A percentile compares a stretch with the other conserved stretches of the same genome.
These are phyloP conservation scores for Russula virescens DNA, from an alignment of 768 basidiomycete species.

Conservation along the genomic window DNA sequence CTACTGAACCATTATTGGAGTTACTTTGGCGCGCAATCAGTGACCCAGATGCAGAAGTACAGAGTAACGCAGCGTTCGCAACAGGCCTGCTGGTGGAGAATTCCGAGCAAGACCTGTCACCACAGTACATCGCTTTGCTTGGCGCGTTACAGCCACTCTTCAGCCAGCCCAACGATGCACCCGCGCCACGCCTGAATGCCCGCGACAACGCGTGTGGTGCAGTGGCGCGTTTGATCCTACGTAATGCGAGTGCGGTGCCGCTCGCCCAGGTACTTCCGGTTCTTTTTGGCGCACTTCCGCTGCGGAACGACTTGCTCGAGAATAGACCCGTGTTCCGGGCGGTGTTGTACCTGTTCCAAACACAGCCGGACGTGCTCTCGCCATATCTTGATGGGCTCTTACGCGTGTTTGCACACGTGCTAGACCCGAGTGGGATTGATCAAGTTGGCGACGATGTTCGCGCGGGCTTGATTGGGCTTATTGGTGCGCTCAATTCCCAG, in stretches of 20 bases:
- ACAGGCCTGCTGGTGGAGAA: slow-evolving; percentile 87
- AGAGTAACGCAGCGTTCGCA: slow-evolving; percentile 95
- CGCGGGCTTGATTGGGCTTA: slow-evolving; percentile 65
- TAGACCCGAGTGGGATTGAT: slow-evolving; percentile 68
- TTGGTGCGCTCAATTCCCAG: slow-evolving; percentile 66
- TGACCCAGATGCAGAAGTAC: slow-evolving; percentile 87
- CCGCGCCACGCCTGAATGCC: slow-evolving; percentile 69
- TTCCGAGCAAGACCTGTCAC: slow-evolving; percentile 71
- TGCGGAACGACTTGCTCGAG: slow-evolving; percentile 85
- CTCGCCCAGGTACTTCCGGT: slow-evolving; percentile 88
- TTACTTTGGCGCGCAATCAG: slow-evolving; percentile 78
- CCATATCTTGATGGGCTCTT: slow-evolving; percentile 78
- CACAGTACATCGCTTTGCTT: slow-evolving; percentile 77
- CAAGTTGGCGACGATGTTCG: slow-evolving; percentile 79
- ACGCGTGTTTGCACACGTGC: slow-evolving; percentile 70
- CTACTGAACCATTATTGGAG: slow-evolving; percentile 73
- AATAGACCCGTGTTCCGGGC: slow-evolving; percentile 86
- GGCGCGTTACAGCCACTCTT: slow-evolving; percentile 79
- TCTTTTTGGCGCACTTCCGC: slow-evolving; percentile 74
- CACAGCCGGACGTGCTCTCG: slow-evolving; percentile 61
- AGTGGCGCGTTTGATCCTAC: slow-evolving; percentile 79
- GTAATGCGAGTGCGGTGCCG: slow-evolving; percentile 73
- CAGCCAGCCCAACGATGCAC: slow-evolving; percentile 52
- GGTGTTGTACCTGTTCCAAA: slow-evolving; percentile 81
- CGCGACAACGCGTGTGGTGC: slow-evolving; percentile 97